phyloP scores from a whole-genome alignment of 345 rosid genomes.

The Gossypium bickii region DNA sequence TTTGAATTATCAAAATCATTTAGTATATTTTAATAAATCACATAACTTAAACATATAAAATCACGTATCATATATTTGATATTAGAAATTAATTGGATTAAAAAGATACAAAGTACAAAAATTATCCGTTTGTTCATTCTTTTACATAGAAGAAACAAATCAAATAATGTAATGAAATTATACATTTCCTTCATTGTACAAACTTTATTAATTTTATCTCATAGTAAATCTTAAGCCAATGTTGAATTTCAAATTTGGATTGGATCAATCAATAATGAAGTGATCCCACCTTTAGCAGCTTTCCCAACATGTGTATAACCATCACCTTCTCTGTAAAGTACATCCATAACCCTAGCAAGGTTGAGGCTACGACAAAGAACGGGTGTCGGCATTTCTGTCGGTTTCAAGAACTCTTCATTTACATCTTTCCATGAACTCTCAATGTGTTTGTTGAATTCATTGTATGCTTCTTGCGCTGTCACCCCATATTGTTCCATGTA shows the following conservation, averaged over 20 bases:
- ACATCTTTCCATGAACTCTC: conserved; percentile 11
- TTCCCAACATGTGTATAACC: conserved; percentile 4
- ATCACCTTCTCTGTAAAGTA: conserved; percentile 6
- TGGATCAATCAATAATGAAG: not conserved
- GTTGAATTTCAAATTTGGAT: not conserved
- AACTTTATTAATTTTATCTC: not conserved
- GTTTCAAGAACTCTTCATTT: conserved; percentile 9
- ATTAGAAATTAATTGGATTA: not conserved
- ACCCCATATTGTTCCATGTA: conserved; percentile 7
- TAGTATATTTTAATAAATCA: too few species aligned
- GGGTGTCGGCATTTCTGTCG: not conserved
- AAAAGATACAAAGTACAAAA: not conserved
- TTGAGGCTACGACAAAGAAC: conserved; percentile 1
- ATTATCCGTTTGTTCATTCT: not conserved
- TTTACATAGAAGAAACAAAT: too few species aligned
- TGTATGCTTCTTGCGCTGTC: not conserved
- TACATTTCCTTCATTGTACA: not conserved
- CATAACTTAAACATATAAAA: too few species aligned
- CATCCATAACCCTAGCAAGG: conserved; percentile 7
- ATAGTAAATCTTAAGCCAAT: not conserved
- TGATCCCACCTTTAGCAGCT: not conserved
- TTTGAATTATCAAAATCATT: too few species aligned
- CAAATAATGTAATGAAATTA: too few species aligned
- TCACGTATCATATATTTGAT: too few species aligned
- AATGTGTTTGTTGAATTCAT: not conserved